Conservation (phyloP, 805 yeast genomes). For the Schwanniomyces occidentalis region DNA sequence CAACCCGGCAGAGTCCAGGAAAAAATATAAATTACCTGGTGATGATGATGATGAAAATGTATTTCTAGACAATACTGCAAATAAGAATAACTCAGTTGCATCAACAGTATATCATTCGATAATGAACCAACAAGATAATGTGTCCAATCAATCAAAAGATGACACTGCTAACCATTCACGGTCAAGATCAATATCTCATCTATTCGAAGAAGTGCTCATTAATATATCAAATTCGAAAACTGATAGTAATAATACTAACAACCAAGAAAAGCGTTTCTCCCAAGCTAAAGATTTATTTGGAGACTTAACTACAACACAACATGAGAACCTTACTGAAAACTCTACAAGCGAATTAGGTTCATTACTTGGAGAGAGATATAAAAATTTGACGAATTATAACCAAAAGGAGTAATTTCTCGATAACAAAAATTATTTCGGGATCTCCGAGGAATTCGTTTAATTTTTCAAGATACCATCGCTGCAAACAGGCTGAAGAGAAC, state of each 20-base stretch:
- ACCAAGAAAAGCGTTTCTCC: conserved; percentile 4
- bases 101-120: conserved; percentile 36
- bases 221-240: conserved; percentile 4
- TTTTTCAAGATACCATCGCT: no score
- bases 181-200: conserved; percentile 31
- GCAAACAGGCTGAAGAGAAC: no score
- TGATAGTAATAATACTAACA: conserved; percentile 1
- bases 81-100: conserved; percentile 18
- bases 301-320: conserved; percentile 5
- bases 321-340: conserved; percentile 13
- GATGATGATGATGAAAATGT: conserved; percentile 31
- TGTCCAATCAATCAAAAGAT: conserved; percentile 4
- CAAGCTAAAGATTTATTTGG: conserved; percentile 10
- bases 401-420: no score
- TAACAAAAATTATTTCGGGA: no score
- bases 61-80: conserved; percentile 27
- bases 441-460: no score
- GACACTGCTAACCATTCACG: conserved; percentile 14
- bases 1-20: conserved; percentile 6
- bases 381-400: conserved; percentile 16
- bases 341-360: conserved; percentile 25
- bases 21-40: conserved; percentile 10
- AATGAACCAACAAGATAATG: conserved; percentile 9
- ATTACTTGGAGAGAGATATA: conserved; percentile 20
- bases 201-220: conserved; percentile 30